phyloP scores from a whole-genome alignment of 345 rosid genomes.

The Citrus medica region DNA sequence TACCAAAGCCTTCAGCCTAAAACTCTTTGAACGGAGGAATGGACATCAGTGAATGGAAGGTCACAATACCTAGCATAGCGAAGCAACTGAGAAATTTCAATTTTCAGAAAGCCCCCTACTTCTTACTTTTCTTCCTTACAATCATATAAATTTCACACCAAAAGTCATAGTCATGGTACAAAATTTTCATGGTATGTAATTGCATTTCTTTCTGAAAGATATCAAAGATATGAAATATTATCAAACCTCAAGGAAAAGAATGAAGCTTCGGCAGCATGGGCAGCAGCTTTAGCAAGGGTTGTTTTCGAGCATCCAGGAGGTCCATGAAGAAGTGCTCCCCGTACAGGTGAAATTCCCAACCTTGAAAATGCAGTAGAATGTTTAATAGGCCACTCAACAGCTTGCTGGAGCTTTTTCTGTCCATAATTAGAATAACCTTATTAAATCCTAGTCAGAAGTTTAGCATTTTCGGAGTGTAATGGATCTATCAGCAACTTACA shows the following conservation, averaged over 20 bases:
- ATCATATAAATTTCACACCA: neutral
- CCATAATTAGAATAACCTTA: neutral
- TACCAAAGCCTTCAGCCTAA: neutral
- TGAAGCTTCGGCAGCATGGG: conserved; percentile 89
- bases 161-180: neutral
- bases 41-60: neutral
- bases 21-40: neutral
- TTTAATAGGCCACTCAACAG: conserved; percentile 96
- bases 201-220: neutral
- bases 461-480: neutral
- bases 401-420: conserved; percentile 87
- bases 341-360: conserved; percentile 78
- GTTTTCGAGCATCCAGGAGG: conserved; percentile 99
- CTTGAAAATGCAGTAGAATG: conserved; percentile 66
- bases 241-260: conserved; percentile 81
- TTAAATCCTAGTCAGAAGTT: neutral
- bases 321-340: conserved; percentile 90
- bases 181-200: neutral
- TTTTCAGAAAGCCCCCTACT: neutral
- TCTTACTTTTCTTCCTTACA: neutral
- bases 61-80: neutral
- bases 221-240: neutral
- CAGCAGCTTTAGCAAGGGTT: conserved; percentile 96
- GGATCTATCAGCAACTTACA: conserved; percentile 4
- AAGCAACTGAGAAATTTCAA: neutral